Percentiles rank a stretch among this genome's conserved stretches.
Evolutionary conservation across 306 rosid species (phyloP).

Genomic region (Cucurbita moschata): DNA sequence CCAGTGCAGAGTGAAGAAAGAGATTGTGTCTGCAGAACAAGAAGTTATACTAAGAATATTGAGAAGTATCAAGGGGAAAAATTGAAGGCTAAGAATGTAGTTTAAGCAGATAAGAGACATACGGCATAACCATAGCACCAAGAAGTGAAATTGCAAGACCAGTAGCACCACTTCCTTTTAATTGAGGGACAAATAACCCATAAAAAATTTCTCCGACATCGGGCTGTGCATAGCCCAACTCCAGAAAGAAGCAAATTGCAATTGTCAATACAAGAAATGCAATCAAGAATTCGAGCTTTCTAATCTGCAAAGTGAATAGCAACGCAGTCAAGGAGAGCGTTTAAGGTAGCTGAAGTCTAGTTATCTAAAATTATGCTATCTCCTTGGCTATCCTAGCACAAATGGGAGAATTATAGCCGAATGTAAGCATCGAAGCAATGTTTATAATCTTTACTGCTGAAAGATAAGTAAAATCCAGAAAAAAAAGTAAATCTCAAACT

Average conservation of each 20-base stretch:
- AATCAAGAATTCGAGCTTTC: conserved; percentile 92
- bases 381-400: not conserved
- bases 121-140: conserved; percentile 99
- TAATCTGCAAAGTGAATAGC: conserved; percentile 37
- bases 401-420: not conserved
- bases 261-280: conserved; percentile 75
- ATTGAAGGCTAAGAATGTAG: not conserved
- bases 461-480: not conserved
- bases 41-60: conserved; percentile 9
- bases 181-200: conserved; percentile 80
- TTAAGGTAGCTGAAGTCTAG: not conserved
- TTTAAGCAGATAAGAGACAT: conserved; percentile 21
- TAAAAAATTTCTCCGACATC: conserved; percentile 46
- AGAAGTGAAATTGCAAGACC: conserved; percentile 98
- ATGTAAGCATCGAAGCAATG: not conserved
- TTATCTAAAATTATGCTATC: not conserved
- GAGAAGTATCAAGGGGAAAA: not conserved
- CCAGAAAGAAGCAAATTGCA: conserved; percentile 78
- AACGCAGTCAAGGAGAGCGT: not conserved
- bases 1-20: conserved; percentile 95
- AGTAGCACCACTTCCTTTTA: conserved; percentile 78
- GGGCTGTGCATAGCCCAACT: conserved; percentile 87
- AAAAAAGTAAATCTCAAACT: conserved; percentile 10
- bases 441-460: not conserved
- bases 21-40: conserved; percentile 70